phyloP scores from a whole-genome alignment of 768 basidiomycete genomes.

The Tubosaeta brunneosetosa region DNA sequence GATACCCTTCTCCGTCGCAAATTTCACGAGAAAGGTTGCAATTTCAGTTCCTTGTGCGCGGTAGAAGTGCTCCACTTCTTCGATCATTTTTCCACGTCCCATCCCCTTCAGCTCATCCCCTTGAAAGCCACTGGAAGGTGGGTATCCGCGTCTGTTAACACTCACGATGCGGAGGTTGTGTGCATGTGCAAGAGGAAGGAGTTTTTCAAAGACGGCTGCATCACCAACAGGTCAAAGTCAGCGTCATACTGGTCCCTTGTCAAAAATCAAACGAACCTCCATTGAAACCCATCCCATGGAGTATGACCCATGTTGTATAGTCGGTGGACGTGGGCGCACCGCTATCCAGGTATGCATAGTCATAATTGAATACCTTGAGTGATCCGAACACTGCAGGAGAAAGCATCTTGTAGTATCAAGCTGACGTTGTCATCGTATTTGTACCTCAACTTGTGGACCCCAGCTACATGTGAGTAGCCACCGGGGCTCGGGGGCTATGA shows the following conservation, averaged over 20 bases:
- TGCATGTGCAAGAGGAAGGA: constrained; percentile 18
- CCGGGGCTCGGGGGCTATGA: too few relatives aligned
- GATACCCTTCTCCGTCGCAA: constrained; percentile 14
- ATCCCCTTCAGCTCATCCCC: constrained; percentile 8
- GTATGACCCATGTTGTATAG: constrained; percentile 21
- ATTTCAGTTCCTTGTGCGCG: constrained; percentile 17
- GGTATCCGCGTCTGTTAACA: constrained; percentile 25
- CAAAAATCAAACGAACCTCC: constrained; percentile 11
- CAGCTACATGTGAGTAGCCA: too few relatives aligned
- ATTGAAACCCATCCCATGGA: constrained; percentile 21
- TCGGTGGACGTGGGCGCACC: constrained; percentile 12
- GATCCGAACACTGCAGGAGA: constrained; percentile 1
- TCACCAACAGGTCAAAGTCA: not conserved
- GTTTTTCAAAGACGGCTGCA: constrained; percentile 12
- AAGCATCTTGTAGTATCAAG: not conserved
- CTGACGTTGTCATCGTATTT: too few relatives aligned
- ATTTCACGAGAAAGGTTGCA: constrained; percentile 14
- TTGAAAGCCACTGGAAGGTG: constrained; percentile 22
- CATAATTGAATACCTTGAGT: constrained; percentile 11
- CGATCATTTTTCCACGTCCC: constrained; percentile 13
- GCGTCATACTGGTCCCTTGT: not conserved
- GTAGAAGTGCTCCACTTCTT: constrained; percentile 12
- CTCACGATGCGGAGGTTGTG: constrained; percentile 22
- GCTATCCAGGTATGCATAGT: constrained; percentile 24
- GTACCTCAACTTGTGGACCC: too few relatives aligned